A percentile compares a stretch with the other conserved stretches of the same genome.
These are phyloP conservation scores for Apiosordaria backusii DNA, from an alignment of 495 filamentous ascomycete species.

Conservation along the genomic window DNA sequence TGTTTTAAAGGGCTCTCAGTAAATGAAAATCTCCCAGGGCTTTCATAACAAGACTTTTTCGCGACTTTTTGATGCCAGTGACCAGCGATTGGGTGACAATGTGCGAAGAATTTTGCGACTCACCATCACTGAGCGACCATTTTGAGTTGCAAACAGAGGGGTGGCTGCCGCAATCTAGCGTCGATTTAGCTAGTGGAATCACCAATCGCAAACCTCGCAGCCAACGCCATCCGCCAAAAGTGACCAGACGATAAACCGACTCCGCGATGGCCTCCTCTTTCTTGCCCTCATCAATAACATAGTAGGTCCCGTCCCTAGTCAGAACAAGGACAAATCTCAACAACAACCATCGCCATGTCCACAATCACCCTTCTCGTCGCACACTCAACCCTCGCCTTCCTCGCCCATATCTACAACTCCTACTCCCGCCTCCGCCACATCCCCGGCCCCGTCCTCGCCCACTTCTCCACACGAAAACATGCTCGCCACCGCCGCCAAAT, in stretches of 20 bases:
- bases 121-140: not conserved
- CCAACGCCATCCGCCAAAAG: not conserved
- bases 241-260: not conserved
- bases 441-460: conserved; percentile 22
- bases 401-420: conserved; percentile 7
- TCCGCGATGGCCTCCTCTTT: not conserved
- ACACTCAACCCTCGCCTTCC: not conserved
- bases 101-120: no score
- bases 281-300: not conserved
- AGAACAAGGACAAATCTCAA: no score
- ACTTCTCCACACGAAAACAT: conserved; percentile 17
- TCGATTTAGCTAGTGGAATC: not conserved
- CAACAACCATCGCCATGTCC: not conserved
- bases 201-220: not conserved
- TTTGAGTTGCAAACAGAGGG: not conserved
- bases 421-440: conserved; percentile 27
- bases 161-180: not conserved
- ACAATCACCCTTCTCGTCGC: not conserved
- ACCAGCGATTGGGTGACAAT: no score
- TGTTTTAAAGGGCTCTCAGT: no score
- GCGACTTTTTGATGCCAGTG: no score
- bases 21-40: no score
- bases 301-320: no score
- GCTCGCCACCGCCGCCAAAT: conserved; percentile 28
- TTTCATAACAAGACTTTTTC: no score